Conservation (phyloP, 164 flowering plant genomes). For the Kingdonia uniflora region DNA sequence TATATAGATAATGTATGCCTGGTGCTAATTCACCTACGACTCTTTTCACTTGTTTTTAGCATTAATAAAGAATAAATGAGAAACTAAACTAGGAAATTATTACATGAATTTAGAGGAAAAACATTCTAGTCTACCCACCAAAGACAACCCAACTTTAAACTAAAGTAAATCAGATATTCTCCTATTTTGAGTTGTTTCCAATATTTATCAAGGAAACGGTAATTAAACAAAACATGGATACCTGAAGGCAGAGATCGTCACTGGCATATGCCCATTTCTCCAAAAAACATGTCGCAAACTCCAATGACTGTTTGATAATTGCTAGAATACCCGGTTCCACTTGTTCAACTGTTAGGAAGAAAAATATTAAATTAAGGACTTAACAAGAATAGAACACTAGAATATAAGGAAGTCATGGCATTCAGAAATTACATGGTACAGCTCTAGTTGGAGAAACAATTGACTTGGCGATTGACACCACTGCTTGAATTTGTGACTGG, state of each 20-base stretch:
- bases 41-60: no score
- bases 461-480: conserved; percentile 30
- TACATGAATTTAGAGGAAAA: no score
- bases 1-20: no score
- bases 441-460: conserved; percentile 19
- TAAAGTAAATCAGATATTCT: not conserved
- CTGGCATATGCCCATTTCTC: conserved; percentile 33
- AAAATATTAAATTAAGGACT: not conserved
- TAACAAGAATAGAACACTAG: not conserved
- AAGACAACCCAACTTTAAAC: not conserved
- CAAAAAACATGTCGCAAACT: conserved; percentile 51
- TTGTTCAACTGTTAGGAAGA: conserved; percentile 41
- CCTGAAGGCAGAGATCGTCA: conserved; percentile 60
- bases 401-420: not conserved
- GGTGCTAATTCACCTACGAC: no score
- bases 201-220: not conserved
- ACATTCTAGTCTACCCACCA: not conserved
- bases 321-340: conserved; percentile 46
- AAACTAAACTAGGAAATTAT: no score
- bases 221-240: conserved; percentile 3
- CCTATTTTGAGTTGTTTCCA: not conserved
- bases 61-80: no score
- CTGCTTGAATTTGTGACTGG: conserved; percentile 48
- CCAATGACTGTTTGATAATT: conserved; percentile 38
- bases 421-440: not conserved